Evolutionary conservation across 495 filamentous ascomycete genomes (phyloP).

Genomic region (Neurospora hispaniola): DNA sequence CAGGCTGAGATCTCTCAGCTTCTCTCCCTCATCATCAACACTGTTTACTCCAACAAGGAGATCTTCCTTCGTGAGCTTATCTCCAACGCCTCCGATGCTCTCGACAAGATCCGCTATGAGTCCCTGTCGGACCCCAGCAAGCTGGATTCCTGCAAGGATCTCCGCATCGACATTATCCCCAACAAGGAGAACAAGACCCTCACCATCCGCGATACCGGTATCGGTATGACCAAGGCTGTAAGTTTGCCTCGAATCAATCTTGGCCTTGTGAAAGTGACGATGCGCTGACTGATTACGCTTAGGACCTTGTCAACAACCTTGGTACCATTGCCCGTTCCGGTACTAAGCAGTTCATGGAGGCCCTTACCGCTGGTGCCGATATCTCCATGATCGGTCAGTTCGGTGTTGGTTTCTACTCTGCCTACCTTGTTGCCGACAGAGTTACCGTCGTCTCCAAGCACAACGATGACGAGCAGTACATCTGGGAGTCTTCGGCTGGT

Average conservation of each 20-base stretch:
- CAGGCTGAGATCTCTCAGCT: constrained; percentile 99
- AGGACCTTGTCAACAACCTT: constrained; percentile 99
- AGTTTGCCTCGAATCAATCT: constrained; percentile 30
- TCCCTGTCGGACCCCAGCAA: constrained; percentile 92
- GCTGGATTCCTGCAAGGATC: constrained; percentile 92
- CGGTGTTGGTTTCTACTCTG: constrained; percentile 99
- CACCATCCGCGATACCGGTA: constrained; percentile 93
- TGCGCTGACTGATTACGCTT: constrained; percentile 15
- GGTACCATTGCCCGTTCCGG: constrained; percentile 98
- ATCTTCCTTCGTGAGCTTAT: constrained; percentile 98
- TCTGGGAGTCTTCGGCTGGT: constrained; percentile 97
- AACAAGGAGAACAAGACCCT: constrained; percentile 95
- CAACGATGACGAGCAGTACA: constrained; percentile 99
- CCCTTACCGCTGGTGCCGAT: constrained; percentile 93
- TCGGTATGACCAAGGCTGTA: constrained; percentile 99
- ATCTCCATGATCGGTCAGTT: constrained; percentile 99
- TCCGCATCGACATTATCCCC: constrained; percentile 96
- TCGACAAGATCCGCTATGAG: constrained; percentile 99
- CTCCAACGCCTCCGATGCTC: constrained; percentile 94
- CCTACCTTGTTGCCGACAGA: constrained; percentile 95
- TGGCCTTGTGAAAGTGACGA: not conserved
- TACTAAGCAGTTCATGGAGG: constrained; percentile 99
- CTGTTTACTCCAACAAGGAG: constrained; percentile 99
- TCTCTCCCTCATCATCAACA: constrained; percentile 98
- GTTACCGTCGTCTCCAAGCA: constrained; percentile 95